A percentile compares a stretch with the other conserved stretches of the same genome.
Evolutionary conservation across 2,329 filamentous ascomycete genomes (phyloP).

Genomic region (Colletotrichum lupini): DNA sequence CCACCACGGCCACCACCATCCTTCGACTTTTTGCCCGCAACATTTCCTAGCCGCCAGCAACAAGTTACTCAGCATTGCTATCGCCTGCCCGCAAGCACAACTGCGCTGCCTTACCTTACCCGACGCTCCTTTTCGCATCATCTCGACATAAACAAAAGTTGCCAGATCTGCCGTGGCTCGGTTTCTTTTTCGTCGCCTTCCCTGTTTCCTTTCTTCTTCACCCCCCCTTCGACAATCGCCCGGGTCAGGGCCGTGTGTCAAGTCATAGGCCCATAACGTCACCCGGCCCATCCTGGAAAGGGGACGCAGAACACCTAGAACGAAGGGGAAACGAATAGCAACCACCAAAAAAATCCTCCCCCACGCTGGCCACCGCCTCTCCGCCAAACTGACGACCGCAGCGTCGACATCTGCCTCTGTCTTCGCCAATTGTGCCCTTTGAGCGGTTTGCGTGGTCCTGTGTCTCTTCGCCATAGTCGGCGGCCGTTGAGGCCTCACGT

Average conservation of each 20-base stretch:
- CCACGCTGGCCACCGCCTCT: conserved; percentile 13
- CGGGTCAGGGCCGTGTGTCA: conserved; percentile 30
- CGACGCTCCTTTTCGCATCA: conserved; percentile 31
- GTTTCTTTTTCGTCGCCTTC: background rate
- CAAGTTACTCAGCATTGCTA: conserved; percentile 24
- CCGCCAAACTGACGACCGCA: background rate
- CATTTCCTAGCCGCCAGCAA: conserved; percentile 21
- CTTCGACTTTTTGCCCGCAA: conserved; percentile 15
- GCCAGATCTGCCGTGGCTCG: background rate
- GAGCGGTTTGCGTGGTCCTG: conserved; percentile 22
- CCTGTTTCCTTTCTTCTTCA: background rate
- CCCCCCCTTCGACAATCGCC: conserved; percentile 1
- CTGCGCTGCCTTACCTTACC: background rate
- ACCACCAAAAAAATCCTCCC: conserved; percentile 19
- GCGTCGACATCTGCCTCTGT: background rate
- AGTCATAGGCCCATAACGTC: conserved; percentile 34
- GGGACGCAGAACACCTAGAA: conserved; percentile 29
- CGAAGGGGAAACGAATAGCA: conserved; percentile 34
- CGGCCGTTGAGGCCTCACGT: conserved; percentile 39
- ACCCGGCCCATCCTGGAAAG: conserved; percentile 33
- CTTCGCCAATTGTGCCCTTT: conserved; percentile 17
- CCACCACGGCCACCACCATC: conserved; percentile 11
- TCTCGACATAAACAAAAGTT: background rate
- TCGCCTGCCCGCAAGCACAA: conserved; percentile 10
- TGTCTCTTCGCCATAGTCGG: conserved; percentile 35